A percentile compares a stretch with the other conserved stretches of the same genome.
These are phyloP conservation scores for Penicillium italicum DNA, from an alignment of 2,329 filamentous ascomycete species.

Conservation along the genomic window DNA sequence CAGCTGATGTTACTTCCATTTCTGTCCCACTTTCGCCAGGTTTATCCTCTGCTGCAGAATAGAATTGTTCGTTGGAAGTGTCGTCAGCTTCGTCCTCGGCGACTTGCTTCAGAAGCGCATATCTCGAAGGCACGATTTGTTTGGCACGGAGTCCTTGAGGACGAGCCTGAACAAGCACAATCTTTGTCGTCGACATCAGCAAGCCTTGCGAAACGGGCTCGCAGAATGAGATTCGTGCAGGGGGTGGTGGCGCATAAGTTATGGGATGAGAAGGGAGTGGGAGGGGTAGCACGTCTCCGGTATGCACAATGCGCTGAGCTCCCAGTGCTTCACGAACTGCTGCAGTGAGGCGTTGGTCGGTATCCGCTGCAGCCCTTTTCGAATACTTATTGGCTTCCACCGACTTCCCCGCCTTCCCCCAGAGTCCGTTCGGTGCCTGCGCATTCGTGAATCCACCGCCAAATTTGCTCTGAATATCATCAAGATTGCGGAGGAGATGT, in stretches of 20 bases:
- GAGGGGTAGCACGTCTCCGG: slow-evolving; percentile 77
- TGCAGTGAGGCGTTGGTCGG: slow-evolving; percentile 58
- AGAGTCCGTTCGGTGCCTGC: slow-evolving; percentile 40
- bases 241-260: slow-evolving; percentile 77
- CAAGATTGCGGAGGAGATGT: slow-evolving; percentile 71
- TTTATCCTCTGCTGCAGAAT: slow-evolving; percentile 81
- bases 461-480: slow-evolving; percentile 80
- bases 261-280: slow-evolving; percentile 75
- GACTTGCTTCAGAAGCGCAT: slow-evolving; percentile 58
- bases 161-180: slow-evolving; percentile 65
- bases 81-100: slow-evolving; percentile 66
- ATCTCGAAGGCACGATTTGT: slow-evolving; percentile 46
- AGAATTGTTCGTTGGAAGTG: slow-evolving; percentile 86
- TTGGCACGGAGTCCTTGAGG: slow-evolving; percentile 41
- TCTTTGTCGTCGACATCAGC: slow-evolving; percentile 71
- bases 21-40: slow-evolving; percentile 42
- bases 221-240: slow-evolving; percentile 85
- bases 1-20: slow-evolving; percentile 53
- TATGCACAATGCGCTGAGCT: slow-evolving; percentile 71
- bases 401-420: slow-evolving; percentile 34
- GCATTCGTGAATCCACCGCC: slow-evolving; percentile 57
- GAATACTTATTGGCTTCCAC: slow-evolving; percentile 32
- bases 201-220: slow-evolving; percentile 90
- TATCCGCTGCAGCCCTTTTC: slow-evolving; percentile 39
- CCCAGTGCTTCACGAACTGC: slow-evolving; percentile 72